Evolutionary conservation across 805 yeast species (phyloP).

Genomic region (Myxozyma geophila): DNA sequence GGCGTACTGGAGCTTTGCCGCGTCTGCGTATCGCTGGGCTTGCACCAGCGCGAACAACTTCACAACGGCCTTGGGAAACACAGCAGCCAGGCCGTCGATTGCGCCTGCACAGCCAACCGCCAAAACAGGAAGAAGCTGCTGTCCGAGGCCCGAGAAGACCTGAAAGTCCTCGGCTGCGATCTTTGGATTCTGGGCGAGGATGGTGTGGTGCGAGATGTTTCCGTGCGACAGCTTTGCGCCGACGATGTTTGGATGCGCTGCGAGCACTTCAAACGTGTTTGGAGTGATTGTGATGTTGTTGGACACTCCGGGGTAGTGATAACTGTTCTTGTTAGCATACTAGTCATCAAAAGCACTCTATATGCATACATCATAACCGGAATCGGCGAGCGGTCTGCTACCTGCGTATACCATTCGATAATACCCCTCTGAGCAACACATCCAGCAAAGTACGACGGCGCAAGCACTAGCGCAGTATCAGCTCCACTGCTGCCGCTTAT

Average conservation of each 20-base stretch:
- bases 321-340: constrained; percentile 28
- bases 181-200: constrained; percentile 51
- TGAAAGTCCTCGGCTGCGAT: constrained; percentile 49
- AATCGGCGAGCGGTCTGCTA: constrained; percentile 51
- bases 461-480: constrained; percentile 45
- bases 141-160: constrained; percentile 58
- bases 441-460: constrained; percentile 56
- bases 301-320: constrained; percentile 57
- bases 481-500: constrained; percentile 42
- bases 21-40: constrained; percentile 47
- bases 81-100: constrained; percentile 58
- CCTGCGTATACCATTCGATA: constrained; percentile 50
- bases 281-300: constrained; percentile 49
- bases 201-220: constrained; percentile 54
- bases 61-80: constrained; percentile 56
- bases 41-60: constrained; percentile 48
- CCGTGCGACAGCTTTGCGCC: constrained; percentile 60
- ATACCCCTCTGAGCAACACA: constrained; percentile 53
- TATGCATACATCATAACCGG: constrained; percentile 48
- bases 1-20: constrained; percentile 47
- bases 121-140: constrained; percentile 54
- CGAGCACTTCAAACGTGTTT: constrained; percentile 49
- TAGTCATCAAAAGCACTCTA: neutral
- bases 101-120: constrained; percentile 55
- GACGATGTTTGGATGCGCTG: constrained; percentile 53